A percentile compares a stretch with the other conserved stretches of the same genome.
Conservation (phyloP, 495 filamentous ascomycete genomes). For the Penicillium mononematosum region DNA sequence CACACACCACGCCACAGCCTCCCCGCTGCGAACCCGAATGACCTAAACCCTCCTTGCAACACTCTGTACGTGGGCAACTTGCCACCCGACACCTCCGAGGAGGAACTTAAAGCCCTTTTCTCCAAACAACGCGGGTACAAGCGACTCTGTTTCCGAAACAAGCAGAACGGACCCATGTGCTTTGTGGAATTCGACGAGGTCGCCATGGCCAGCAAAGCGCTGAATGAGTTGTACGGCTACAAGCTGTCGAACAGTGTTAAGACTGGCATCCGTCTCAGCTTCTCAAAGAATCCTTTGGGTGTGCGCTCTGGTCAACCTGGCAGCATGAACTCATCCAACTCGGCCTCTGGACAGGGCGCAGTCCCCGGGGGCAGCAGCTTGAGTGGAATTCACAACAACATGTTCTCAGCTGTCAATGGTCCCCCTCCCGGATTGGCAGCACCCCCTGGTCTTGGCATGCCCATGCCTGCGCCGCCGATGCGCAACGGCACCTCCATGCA, state of each 20-base stretch:
- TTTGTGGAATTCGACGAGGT: slow-evolving; percentile 99
- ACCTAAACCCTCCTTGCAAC: slow-evolving; percentile 97
- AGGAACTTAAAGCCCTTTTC: slow-evolving; percentile 94
- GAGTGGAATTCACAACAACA: slow-evolving; percentile 54
- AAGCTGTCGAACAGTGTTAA: slow-evolving; percentile 90
- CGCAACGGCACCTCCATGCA: slow-evolving; percentile 40
- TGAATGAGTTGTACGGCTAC: slow-evolving; percentile 89
- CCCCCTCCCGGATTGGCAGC: slow-evolving; percentile 71
- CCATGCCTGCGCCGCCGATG: slow-evolving; percentile 25
- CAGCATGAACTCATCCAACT: slow-evolving; percentile 50
- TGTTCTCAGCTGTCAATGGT: slow-evolving; percentile 70
- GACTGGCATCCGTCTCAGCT: slow-evolving; percentile 95
- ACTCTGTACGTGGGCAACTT: slow-evolving; percentile 97
- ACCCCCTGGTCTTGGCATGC: slow-evolving; percentile 63
- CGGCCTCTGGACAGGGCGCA: slow-evolving; percentile 49
- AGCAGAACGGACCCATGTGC: slow-evolving; percentile 98
- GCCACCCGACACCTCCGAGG: slow-evolving; percentile 90
- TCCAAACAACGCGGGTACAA: slow-evolving; percentile 95
- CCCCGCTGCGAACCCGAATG: slow-evolving; percentile 89
- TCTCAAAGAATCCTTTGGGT: slow-evolving; percentile 96
- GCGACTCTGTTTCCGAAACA: slow-evolving; percentile 93
- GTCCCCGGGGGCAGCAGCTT: slow-evolving; percentile 51
- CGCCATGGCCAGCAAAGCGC: slow-evolving; percentile 85
- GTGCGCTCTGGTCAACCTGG: slow-evolving; percentile 76
- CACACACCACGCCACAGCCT: slow-evolving; percentile 68